Percentiles rank a stretch among this genome's conserved stretches.
Evolutionary conservation across 768 basidiomycete genomes (phyloP).

Genomic region (Pleurotus citrinopileatus): DNA sequence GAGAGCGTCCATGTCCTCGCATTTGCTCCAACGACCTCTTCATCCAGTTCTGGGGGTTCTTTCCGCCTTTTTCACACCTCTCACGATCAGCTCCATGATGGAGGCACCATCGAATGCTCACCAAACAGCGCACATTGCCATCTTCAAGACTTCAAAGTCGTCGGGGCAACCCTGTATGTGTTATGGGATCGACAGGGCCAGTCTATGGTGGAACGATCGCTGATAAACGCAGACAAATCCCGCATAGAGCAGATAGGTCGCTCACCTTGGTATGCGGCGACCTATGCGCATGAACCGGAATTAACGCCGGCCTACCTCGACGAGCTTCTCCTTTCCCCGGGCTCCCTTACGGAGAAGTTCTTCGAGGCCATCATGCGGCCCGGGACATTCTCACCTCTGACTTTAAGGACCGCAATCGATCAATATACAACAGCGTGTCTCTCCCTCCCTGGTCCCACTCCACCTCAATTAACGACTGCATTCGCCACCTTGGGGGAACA

Average conservation of each 20-base stretch:
- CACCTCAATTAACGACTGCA: constrained; percentile 54
- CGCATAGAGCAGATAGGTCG: constrained; percentile 26
- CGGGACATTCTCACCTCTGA: constrained; percentile 81
- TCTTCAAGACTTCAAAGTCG: constrained; percentile 73
- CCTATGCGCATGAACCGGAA: constrained; percentile 69
- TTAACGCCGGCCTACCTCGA: constrained; percentile 87
- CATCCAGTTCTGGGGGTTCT: constrained; percentile 69
- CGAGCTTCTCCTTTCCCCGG: constrained; percentile 68
- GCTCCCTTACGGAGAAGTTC: constrained; percentile 76
- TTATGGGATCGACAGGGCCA: constrained; percentile 83
- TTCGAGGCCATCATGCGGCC: constrained; percentile 82
- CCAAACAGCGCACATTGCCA: constrained; percentile 60
- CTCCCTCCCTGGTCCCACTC: constrained; percentile 54
- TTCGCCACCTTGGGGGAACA: constrained; percentile 72
- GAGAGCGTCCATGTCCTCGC: constrained; percentile 61
- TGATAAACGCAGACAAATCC: constrained; percentile 38
- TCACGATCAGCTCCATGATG: constrained; percentile 57
- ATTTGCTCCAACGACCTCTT: constrained; percentile 69
- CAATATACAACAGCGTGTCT: constrained; percentile 77
- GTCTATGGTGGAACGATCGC: constrained; percentile 61
- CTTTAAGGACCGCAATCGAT: constrained; percentile 77
- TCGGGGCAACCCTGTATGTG: constrained; percentile 55
- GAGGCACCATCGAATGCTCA: constrained; percentile 60
- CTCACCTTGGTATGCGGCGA: constrained; percentile 50
- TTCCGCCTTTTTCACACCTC: constrained; percentile 65